Conservation (phyloP, 2,329 filamentous ascomycete species). For the Fusarium heterosporum region DNA sequence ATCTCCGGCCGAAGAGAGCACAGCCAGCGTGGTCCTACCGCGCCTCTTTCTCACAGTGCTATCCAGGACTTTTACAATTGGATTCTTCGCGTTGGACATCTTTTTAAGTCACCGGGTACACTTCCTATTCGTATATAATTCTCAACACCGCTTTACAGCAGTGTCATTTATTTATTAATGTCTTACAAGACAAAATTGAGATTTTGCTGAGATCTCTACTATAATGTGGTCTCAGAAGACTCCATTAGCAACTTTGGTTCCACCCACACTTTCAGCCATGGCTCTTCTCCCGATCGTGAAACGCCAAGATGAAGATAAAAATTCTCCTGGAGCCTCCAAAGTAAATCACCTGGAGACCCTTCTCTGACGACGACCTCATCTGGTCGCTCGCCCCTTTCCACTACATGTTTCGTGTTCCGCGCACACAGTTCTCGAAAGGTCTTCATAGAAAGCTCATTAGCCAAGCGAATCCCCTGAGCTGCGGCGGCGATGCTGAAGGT, state of each 20-base stretch:
- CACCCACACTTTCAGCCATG: conserved; percentile 1
- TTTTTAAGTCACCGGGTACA: too few species aligned
- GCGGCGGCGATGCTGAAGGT: neutral
- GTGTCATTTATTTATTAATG: too few species aligned
- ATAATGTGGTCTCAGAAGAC: too few species aligned
- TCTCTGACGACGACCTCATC: neutral
- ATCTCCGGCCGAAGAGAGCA: too few species aligned
- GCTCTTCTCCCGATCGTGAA: neutral
- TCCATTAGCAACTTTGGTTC: neutral
- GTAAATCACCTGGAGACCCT: neutral
- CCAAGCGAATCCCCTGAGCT: neutral
- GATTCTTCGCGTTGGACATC: too few species aligned
- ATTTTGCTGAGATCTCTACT: too few species aligned
- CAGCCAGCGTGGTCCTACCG: too few species aligned
- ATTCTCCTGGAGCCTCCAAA: neutral
- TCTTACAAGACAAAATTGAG: too few species aligned
- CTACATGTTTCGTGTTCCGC: neutral
- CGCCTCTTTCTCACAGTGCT: too few species aligned
- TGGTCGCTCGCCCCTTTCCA: neutral
- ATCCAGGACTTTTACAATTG: too few species aligned
- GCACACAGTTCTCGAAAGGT: neutral
- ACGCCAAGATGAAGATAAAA: neutral
- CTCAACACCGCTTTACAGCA: too few species aligned
- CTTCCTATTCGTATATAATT: too few species aligned
- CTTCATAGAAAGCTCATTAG: conserved; percentile 9